Base-by-base conservation (phyloP, 2,329 filamentous ascomycete genomes). In the Aspergillus cejpii region DNA sequence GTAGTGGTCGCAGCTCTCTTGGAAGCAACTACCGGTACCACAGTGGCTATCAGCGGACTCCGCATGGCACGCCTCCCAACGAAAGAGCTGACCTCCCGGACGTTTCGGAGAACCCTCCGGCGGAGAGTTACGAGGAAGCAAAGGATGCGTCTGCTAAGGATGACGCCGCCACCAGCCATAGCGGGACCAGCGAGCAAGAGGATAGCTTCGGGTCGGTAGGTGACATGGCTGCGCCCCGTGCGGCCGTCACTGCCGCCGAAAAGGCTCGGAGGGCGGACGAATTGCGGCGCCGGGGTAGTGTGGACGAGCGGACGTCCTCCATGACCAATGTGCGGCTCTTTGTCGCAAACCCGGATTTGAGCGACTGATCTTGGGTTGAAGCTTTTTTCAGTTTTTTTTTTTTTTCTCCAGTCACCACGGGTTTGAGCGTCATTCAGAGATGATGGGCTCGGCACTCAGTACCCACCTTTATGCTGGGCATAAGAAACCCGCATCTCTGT, bases 1-100 rank as follows among this genome's bases (percentile, higher is more conserved):
- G 77, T 37, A 81, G 77, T 49, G 77, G 78, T 10, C 71, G 78
- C 49, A 81, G 77, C 59, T 81, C 77, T 36, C 62, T 79, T 12
- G 72, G 72, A 39, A 73, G 69, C 53, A 64, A 72, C 57, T 47
- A 58, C 41, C 69, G 64, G 49, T 70, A 62, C 53, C 69, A 61
- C 40, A 70, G 64, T 65, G 72, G 63, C 56, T 74, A 66, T 62
- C 73, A 67, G 47, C 60, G 69, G 42, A 59, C 58, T 11, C 58
- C 62, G 33, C 60, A 61, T 33, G 60, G 59, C 36, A 74, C 70
- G 39, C 77, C 77, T n/a, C 74, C 77, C 1, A 72, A 60, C 41
- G 62, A 64, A 45, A 66, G 64, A 45, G 58, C 58, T 7, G 62
- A 71, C 45, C 64, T 72, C 10, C 70, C 70, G 1, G 63, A 67